Evolutionary conservation across 1,139 yeast genomes (phyloP).

Genomic region (Taphrina communis): DNA sequence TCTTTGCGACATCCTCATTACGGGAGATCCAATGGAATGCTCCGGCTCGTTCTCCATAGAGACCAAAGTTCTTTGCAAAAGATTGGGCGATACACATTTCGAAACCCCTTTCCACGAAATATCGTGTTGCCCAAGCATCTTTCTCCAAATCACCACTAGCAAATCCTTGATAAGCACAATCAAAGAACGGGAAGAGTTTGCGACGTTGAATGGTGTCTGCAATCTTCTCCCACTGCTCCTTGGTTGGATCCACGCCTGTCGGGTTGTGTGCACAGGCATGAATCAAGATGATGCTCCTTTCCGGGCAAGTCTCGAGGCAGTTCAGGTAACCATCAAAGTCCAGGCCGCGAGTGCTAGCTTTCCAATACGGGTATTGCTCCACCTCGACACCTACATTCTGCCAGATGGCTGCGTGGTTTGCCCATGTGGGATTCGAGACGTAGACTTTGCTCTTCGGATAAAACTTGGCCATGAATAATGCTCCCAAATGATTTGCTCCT

Average conservation of each 20-base stretch:
- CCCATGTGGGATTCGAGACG: constrained; percentile 94
- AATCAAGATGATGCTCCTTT: constrained; percentile 70
- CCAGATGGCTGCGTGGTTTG: constrained; percentile 87
- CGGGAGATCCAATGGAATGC: constrained; percentile 67
- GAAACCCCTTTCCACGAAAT: constrained; percentile 55
- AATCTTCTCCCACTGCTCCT: constrained; percentile 77
- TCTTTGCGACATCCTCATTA: constrained; percentile 51
- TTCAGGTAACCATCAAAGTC: constrained; percentile 58
- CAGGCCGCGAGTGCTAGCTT: constrained; percentile 65
- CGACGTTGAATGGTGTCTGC: constrained; percentile 64
- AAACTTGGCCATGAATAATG: constrained; percentile 63
- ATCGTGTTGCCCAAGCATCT: constrained; percentile 60
- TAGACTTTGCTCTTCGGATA: constrained; percentile 66
- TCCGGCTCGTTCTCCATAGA: constrained; percentile 94
- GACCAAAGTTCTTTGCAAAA: constrained; percentile 96
- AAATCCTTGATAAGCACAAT: constrained; percentile 94
- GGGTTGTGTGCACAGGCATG: constrained; percentile 98
- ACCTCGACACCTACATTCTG: constrained; percentile 68
- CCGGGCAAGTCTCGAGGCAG: constrained; percentile 50
- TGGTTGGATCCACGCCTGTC: constrained; percentile 86
- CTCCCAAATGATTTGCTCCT: constrained; percentile 92
- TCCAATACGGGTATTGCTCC: constrained; percentile 77
- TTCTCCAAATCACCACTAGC: constrained; percentile 69
- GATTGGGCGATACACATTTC: constrained; percentile 81
- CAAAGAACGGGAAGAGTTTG: constrained; percentile 75